Evolutionary conservation across 306 rosid species (phyloP).

Genomic region (Luffa aegyptiaca): DNA sequence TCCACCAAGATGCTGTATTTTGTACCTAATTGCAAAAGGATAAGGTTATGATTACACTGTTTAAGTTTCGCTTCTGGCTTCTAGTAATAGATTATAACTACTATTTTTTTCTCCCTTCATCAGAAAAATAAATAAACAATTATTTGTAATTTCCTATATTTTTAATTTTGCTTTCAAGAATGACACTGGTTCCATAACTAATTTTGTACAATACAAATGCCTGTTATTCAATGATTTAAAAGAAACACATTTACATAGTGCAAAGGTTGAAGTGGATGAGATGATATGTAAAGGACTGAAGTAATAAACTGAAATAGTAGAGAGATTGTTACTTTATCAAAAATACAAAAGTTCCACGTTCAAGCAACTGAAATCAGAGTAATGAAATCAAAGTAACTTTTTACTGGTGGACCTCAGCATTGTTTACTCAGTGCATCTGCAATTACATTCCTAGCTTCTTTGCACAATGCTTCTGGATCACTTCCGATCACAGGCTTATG

Average conservation of each 20-base stretch:
- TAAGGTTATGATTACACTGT: neutral
- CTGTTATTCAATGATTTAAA: neutral
- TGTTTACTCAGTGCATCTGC: constrained; percentile 37
- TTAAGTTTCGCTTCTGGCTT: neutral
- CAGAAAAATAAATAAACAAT: too few relatives aligned
- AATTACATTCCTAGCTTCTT: constrained; percentile 57
- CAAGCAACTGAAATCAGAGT: constrained; percentile 6
- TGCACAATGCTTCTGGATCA: constrained; percentile 44
- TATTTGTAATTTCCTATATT: neutral
- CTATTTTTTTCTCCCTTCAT: too few relatives aligned
- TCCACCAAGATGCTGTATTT: too few relatives aligned
- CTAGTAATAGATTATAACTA: neutral
- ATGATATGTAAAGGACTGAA: neutral
- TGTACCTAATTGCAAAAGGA: too few relatives aligned
- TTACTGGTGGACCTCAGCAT: constrained; percentile 21
- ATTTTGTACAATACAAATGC: neutral
- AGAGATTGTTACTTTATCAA: neutral
- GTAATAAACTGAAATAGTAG: neutral
- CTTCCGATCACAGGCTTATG: constrained; percentile 61
- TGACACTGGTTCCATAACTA: neutral
- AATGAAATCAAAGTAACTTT: constrained; percentile 14
- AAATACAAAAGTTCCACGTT: neutral
- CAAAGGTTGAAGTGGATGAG: neutral
- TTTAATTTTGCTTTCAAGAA: neutral
- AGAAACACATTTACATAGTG: neutral